phyloP scores from a whole-genome alignment of 2,329 filamentous ascomycete species.

The Rutstroemia sp. region DNA sequence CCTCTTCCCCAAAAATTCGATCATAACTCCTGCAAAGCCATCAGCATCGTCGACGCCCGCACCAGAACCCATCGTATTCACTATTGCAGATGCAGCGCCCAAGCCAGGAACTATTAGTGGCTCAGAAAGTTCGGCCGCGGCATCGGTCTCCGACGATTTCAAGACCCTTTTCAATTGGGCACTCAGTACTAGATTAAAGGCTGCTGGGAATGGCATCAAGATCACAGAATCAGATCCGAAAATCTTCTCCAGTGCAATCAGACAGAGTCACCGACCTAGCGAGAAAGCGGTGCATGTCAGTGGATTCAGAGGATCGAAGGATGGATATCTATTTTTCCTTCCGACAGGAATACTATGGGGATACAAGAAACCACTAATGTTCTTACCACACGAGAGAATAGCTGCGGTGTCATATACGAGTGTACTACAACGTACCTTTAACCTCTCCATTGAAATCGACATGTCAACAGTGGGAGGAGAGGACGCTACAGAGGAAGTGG shows the following conservation, averaged over 20 bases:
- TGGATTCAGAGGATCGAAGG: constrained; percentile 60
- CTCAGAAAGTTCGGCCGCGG: constrained; percentile 40
- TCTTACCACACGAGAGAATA: constrained; percentile 54
- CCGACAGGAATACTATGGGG: constrained; percentile 61
- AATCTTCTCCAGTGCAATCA: constrained; percentile 49
- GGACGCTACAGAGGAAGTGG: constrained; percentile 48
- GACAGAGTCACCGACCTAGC: constrained; percentile 48
- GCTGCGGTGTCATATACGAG: constrained; percentile 59
- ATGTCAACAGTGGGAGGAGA: constrained; percentile 35
- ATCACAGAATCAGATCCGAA: constrained; percentile 47
- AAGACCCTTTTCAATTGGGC: constrained; percentile 55
- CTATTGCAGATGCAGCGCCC: constrained; percentile 50
- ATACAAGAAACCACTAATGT: constrained; percentile 62
- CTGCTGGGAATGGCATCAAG: constrained; percentile 38
- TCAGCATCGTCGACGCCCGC: constrained; percentile 29
- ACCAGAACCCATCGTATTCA: constrained; percentile 57
- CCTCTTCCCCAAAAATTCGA: constrained; percentile 47
- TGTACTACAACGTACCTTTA: constrained; percentile 62
- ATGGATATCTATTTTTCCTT: constrained; percentile 61
- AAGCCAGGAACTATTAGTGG: constrained; percentile 53
- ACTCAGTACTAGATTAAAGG: constrained; percentile 43
- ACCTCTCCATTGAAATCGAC: constrained; percentile 53
- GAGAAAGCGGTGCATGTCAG: constrained; percentile 60
- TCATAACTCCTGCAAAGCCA: constrained; percentile 44
- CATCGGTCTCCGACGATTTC: constrained; percentile 51